Evolutionary conservation across 2,329 filamentous ascomycete species (phyloP).

Genomic region (Penicillium thymicola): DNA sequence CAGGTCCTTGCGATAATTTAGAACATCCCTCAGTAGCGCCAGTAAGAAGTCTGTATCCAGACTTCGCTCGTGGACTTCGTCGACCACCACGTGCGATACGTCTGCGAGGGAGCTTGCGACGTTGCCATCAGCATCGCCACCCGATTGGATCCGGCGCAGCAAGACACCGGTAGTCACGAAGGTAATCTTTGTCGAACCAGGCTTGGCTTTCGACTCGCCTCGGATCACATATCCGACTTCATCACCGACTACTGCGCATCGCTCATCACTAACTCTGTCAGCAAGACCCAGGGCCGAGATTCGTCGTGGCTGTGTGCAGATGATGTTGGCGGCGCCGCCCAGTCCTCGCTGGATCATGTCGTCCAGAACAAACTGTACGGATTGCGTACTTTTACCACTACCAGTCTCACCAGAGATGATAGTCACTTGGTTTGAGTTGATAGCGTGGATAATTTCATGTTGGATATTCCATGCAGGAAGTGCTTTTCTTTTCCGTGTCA

Average conservation of each 20-base stretch:
- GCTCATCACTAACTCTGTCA: constrained; percentile 89
- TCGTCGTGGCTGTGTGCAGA: constrained; percentile 91
- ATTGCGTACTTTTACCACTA: constrained; percentile 94
- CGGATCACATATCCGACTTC: constrained; percentile 91
- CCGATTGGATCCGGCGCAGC: constrained; percentile 84
- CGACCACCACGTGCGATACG: constrained; percentile 90
- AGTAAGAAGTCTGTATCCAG: constrained; percentile 93
- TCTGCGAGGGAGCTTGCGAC: constrained; percentile 78
- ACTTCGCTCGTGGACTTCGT: constrained; percentile 94
- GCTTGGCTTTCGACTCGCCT: constrained; percentile 75
- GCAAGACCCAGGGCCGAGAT: constrained; percentile 93
- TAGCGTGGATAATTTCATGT: constrained; percentile 71
- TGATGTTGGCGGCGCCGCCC: constrained; percentile 77
- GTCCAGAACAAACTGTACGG: constrained; percentile 92
- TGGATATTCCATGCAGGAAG: constrained; percentile 86
- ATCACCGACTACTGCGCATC: constrained; percentile 74
- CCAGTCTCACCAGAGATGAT: constrained; percentile 97
- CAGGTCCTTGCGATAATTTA: constrained; percentile 70
- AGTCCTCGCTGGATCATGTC: constrained; percentile 75
- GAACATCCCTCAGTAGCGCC: constrained; percentile 78
- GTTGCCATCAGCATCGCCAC: constrained; percentile 74
- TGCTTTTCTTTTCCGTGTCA: constrained; percentile 68
- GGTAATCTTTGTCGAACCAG: constrained; percentile 76
- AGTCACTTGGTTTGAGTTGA: constrained; percentile 77
- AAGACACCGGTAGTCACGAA: constrained; percentile 96